These are phyloP conservation scores for Apiotrichum domesticum DNA, from an alignment of 1,284 basidiomycete species.

Conservation along the genomic window DNA sequence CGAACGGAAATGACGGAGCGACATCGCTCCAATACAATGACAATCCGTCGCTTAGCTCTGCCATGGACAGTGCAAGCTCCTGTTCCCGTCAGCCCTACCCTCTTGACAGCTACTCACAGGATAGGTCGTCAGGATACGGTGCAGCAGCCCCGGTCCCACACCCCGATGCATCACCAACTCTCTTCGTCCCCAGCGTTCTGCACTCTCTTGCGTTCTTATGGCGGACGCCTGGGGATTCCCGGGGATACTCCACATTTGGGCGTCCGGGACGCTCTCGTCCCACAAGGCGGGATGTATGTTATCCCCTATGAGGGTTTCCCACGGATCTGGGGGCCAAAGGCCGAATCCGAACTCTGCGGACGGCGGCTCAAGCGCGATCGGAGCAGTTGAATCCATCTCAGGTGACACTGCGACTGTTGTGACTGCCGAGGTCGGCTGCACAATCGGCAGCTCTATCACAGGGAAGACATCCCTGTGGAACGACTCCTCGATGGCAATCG, in stretches of 20 bases:
- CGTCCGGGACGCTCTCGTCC: conserved; percentile 5
- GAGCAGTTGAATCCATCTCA: not conserved
- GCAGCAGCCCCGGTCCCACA: conserved; percentile 12
- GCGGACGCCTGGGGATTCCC: conserved; percentile 3
- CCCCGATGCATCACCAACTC: not conserved
- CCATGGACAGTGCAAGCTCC: conserved; percentile 21
- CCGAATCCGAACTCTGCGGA: conserved; percentile 13
- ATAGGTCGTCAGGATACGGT: conserved; percentile 15
- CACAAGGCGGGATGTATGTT: conserved; percentile 8
- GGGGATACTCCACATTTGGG: conserved; percentile 17
- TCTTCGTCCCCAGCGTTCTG: conserved; percentile 5
- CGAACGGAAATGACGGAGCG: conserved; percentile 36
- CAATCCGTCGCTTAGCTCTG: conserved; percentile 23
- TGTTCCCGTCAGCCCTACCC: not conserved
- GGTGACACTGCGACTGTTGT: not conserved
- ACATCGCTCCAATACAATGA: conserved; percentile 28
- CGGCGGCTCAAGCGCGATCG: conserved; percentile 5
- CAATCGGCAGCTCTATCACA: not conserved
- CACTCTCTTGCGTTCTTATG: conserved; percentile 20
- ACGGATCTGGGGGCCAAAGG: conserved; percentile 17
- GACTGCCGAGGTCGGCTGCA: not conserved
- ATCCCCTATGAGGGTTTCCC: conserved; percentile 21
- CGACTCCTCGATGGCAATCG: not conserved
- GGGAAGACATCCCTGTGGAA: conserved; percentile 4
- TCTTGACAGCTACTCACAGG: conserved; percentile 18